phyloP scores from a whole-genome alignment of 371 early-diverging fungal genomes.

The Apophysomyces sp. region DNA sequence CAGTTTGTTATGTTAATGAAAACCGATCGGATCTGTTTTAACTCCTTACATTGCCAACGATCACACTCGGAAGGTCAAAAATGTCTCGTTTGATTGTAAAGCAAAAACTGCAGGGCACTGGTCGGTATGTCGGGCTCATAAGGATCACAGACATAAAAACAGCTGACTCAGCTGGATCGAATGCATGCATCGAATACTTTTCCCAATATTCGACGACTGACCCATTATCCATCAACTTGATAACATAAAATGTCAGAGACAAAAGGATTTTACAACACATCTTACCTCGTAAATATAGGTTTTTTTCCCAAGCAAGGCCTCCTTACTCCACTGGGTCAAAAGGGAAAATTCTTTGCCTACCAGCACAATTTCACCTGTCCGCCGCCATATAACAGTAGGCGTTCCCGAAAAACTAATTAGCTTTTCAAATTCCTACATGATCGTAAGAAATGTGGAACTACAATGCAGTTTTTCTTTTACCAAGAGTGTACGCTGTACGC shows the following conservation, averaged over 20 bases:
- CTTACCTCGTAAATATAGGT: constrained; percentile 77
- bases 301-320: constrained; percentile 67
- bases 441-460: background rate
- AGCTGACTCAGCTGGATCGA: constrained; percentile 82
- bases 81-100: constrained; percentile 92
- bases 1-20: no score
- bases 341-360: constrained; percentile 91
- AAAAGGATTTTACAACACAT: background rate
- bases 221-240: constrained; percentile 82
- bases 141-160: constrained; percentile 81
- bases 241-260: background rate
- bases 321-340: constrained; percentile 82
- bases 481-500: constrained; percentile 61
- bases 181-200: constrained; percentile 83
- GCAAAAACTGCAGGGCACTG: constrained; percentile 85
- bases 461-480: background rate
- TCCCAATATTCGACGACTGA: constrained; percentile 94
- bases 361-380: constrained; percentile 87
- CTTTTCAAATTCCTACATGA: constrained; percentile 82
- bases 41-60: constrained; percentile 67
- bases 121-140: constrained; percentile 60
- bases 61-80: constrained; percentile 87
- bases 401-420: constrained; percentile 87
- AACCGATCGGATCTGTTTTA: background rate
- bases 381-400: constrained; percentile 91